Conservation (phyloP, 2,329 filamentous ascomycete species). For the Aspergillus fumigatus region DNA sequence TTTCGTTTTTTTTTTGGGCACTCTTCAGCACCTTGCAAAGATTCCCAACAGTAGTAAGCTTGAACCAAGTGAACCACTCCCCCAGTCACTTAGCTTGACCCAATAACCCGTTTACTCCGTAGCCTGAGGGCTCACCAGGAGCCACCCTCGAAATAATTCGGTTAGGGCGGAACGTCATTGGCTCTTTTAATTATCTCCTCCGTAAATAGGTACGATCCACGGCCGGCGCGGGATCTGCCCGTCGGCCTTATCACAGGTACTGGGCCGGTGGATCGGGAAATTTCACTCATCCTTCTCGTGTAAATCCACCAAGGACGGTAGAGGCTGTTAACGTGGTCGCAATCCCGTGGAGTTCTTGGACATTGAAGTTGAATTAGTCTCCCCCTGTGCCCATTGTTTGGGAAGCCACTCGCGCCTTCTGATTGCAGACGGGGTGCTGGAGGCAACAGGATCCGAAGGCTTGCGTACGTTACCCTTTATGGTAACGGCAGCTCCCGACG, state of each 20-base stretch:
- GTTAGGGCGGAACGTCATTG: neutral
- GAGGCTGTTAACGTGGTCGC: neutral
- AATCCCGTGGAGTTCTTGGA: neutral
- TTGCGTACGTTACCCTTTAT: neutral
- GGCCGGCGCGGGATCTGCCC: neutral
- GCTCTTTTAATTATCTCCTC: neutral
- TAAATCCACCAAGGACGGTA: neutral
- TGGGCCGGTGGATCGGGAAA: neutral
- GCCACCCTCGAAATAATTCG: neutral
- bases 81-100: neutral
- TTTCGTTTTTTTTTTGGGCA: neutral
- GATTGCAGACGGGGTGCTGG: neutral
- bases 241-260: neutral
- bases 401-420: neutral
- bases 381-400: neutral
- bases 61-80: neutral
- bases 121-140: neutral
- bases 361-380: neutral
- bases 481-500: neutral
- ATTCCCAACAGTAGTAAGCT: neutral
- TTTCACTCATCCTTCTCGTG: neutral
- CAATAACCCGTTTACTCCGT: neutral
- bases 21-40: neutral
- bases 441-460: neutral
- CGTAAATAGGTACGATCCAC: neutral